Conservation (phyloP, 2,329 filamentous ascomycete species). For the Fulvia fulva region DNA sequence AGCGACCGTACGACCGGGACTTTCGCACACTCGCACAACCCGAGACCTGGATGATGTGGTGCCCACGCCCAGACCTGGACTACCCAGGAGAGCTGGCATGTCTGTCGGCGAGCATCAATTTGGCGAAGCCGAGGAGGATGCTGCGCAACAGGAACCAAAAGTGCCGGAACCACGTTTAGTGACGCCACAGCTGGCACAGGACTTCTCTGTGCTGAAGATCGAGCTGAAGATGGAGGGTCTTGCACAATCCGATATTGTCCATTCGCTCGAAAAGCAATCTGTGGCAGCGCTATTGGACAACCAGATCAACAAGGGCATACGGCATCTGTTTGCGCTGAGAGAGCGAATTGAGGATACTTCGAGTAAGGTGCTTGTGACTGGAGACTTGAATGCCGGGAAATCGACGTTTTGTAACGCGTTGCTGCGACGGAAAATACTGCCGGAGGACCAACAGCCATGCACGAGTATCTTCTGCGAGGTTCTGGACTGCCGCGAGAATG, state of each 20-base stretch:
- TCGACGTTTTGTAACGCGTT: conserved; percentile 99
- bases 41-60: conserved; percentile 46
- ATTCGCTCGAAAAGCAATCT: conserved; percentile 88
- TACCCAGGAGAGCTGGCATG: conserved; percentile 67
- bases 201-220: conserved; percentile 92
- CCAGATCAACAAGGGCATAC: conserved; percentile 89
- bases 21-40: conserved; percentile 62
- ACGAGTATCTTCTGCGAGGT: conserved; percentile 99
- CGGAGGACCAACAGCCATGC: conserved; percentile 96
- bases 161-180: conserved; percentile 74
- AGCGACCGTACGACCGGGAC: conserved; percentile 56
- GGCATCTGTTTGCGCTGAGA: conserved; percentile 78
- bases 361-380: conserved; percentile 93
- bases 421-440: conserved; percentile 82
- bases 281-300: conserved; percentile 88
- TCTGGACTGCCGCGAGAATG: conserved; percentile 85
- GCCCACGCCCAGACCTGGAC: conserved; percentile 45
- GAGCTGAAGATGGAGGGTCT: conserved; percentile 86
- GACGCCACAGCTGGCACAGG: conserved; percentile 86
- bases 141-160: conserved; percentile 58
- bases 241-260: conserved; percentile 84
- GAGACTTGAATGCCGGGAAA: conserved; percentile 94
- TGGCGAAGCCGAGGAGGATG: conserved; percentile 63
- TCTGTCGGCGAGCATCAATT: conserved; percentile 58
- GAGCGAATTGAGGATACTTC: conserved; percentile 96